Evolutionary conservation across 768 basidiomycete genomes (phyloP), one percentile per base, ranked within the genome.

Genomic region (Mycena vulgaris): DNA sequence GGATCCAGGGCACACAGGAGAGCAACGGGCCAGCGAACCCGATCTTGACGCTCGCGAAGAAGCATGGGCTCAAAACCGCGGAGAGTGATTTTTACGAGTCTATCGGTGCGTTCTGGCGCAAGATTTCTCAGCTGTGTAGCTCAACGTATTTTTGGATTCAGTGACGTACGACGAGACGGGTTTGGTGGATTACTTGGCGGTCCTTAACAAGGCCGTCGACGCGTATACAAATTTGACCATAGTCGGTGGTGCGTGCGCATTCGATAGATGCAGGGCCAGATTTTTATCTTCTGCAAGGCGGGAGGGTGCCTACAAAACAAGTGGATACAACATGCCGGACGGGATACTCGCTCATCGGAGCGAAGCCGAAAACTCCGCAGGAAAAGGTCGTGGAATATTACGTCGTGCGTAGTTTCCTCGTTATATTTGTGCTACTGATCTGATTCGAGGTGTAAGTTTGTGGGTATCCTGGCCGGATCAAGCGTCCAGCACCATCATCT

Each of bases 341-440:
- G 8, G 91, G 87, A 0, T 92, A 90, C 72, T 80, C 85, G 7
- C 72, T 91, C 17, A 79, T 84, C 49, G 87, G 88, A 23, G 79
- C 82, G 21, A 86, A 83, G 56, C 83, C 88, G 1, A 76, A 76
- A 63, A 84, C 83, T 7, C 80, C 83, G 4, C 84, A 88, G 69
- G 86, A 86, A 37, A 78, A 78, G 63, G 91, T 83, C 14, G 81
- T 88, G 4, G 90, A 92, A 75, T 93, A 92, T 74, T 90, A 82
- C 65, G 79, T 86, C 68, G 85, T 88, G 59, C 78, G 85, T 73
- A 9, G 9, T 30, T 6, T 52, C 37, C 39, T 19, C 25, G n/a
- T 27, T 30, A 17, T 23, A 33, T 27, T 17, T 56, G 42, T 42
- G 9, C 21, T 48, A 25, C 21, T 40, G 13, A 25, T 23, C 1